Base-by-base conservation (phyloP, 306 rosid genomes). In the Vigna angularis region DNA sequence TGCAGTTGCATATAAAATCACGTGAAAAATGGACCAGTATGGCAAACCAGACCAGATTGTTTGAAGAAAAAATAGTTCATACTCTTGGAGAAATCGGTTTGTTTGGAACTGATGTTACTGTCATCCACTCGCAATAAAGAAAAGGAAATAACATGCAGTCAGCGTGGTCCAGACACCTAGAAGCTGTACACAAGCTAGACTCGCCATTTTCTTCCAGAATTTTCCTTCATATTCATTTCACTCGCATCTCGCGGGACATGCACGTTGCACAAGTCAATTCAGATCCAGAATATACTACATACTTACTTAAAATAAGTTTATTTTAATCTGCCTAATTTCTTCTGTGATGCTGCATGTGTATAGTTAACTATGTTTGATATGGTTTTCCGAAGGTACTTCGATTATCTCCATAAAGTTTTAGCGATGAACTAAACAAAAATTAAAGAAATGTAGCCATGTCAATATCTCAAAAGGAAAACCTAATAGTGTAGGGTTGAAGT, bases 21-120 rank as follows among this genome's bases (percentile, higher is more conserved):
- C 44, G 44, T 30, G 66, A 30, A 66, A 68, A 68, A 44, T 68
- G 82, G 70, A 68, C 61, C 82, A 68, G n/a, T 44, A 30, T 56
- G 61, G 68, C 75, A 44, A 45, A 17, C 30, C 51, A 68, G n/a
- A 17, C 67, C 11, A 38, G 26, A 4, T n/a, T 42, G 47, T 65
- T 52, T 44, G 22, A 24, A 38, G 73, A 38, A 65, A 67, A 3
- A 4, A 0, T 18, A 28, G 1, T 6, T 28, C 20, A 66, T 26
- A 40, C 6, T 52, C 36, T 52, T 52, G 32, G 20, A 34, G 30
- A 36, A 30, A 20, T 66, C 38, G 57, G 13, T 66, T 65, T 40
- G 49, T 24, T 76, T 38, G 56, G 18, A 66, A 44, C 15, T 38
- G 66, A 66, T 5, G 6, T 38, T 65, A 28, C 56, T 66, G 66